Conservation (phyloP, 2,329 filamentous ascomycete genomes). For the Aspergillus bombycis region DNA sequence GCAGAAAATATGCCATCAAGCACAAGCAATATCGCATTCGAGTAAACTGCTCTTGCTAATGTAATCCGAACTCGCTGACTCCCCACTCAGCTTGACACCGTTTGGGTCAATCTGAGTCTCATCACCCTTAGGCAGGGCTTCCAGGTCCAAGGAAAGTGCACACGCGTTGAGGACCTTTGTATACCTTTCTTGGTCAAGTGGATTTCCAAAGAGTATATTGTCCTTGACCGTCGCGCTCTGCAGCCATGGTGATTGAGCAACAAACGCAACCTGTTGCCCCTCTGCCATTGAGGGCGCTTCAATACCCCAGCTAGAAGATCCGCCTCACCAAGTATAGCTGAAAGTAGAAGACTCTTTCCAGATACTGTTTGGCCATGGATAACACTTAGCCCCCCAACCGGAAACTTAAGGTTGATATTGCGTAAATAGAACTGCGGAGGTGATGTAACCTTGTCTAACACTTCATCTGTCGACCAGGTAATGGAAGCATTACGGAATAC, state of each 20-base stretch:
- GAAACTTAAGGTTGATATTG: constrained; percentile 67
- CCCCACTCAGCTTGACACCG: background rate
- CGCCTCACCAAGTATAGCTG: constrained; percentile 70
- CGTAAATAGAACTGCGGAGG: constrained; percentile 48
- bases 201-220: background rate
- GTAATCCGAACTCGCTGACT: background rate
- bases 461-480: background rate
- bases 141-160: background rate
- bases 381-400: constrained; percentile 68
- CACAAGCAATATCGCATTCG: background rate
- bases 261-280: background rate
- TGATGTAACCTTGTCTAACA: background rate
- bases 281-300: background rate
- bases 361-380: constrained; percentile 76
- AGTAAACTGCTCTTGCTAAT: background rate
- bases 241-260: background rate
- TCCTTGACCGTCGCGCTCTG: background rate
- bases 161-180: background rate
- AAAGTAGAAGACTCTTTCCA: constrained; percentile 74
- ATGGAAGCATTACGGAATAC: background rate
- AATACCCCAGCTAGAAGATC: background rate
- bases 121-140: background rate
- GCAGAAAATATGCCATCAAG: background rate
- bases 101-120: background rate
- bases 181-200: background rate